These are phyloP conservation scores for Trypanosoma platydactyli DNA, from an alignment of 208 protist genomes.

Conservation along the genomic window DNA sequence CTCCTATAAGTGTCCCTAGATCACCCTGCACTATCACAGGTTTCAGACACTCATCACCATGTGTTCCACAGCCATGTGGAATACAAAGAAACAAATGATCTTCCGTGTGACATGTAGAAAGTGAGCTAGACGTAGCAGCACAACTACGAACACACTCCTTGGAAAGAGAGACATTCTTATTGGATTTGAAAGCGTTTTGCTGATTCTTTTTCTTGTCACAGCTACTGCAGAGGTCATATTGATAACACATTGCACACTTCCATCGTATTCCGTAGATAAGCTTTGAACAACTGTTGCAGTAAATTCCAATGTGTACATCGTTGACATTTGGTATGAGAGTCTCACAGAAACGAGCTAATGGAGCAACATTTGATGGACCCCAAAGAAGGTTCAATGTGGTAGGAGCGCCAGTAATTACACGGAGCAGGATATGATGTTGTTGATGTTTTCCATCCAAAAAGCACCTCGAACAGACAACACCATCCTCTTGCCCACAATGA, in stretches of 20 bases:
- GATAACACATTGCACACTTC: conserved; percentile 84
- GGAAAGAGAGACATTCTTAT: background rate
- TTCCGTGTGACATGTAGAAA: conserved; percentile 9
- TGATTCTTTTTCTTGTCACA: conserved; percentile 42
- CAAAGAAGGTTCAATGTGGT: conserved; percentile 55
- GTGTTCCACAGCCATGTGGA: conserved; percentile 26
- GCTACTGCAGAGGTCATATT: conserved; percentile 69
- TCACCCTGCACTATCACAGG: conserved; percentile 20
- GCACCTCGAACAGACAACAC: conserved; percentile 39
- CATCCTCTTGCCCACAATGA: conserved; percentile 55
- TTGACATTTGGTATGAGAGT: conserved; percentile 38
- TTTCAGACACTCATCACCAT: conserved; percentile 29
- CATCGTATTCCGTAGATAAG: conserved; percentile 64
- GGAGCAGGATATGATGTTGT: conserved; percentile 67
- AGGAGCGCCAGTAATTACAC: conserved; percentile 36
- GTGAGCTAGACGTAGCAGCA: background rate
- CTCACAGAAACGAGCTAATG: conserved; percentile 49
- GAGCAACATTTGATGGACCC: conserved; percentile 75
- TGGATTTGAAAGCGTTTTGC: conserved; percentile 7
- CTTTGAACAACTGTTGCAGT: conserved; percentile 70
- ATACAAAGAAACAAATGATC: conserved; percentile 36
- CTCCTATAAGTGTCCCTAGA: conserved; percentile 6
- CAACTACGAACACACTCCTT: background rate
- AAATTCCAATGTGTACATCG: conserved; percentile 59
- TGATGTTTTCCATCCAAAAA: conserved; percentile 45